Evolutionary conservation across 23 red algal genomes (phyloP).

Genomic region (Gracilaria caudata): DNA sequence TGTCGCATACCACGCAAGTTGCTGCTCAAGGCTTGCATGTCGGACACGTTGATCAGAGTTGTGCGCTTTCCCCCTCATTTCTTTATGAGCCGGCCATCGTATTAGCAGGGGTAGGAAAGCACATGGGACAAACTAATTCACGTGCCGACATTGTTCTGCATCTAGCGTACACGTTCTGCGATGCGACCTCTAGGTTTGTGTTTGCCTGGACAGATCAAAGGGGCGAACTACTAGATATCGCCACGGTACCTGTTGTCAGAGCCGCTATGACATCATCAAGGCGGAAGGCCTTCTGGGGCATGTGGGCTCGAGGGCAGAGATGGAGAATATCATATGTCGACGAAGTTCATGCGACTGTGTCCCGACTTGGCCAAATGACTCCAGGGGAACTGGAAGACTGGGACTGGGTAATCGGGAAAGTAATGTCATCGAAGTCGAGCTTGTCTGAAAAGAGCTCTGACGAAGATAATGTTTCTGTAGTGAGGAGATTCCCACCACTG

Average conservation of each 20-base stretch:
- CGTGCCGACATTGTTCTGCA: slow-evolving; percentile 51
- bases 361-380: slow-evolving; percentile 36
- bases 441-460: slow-evolving; percentile 30
- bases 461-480: slow-evolving; percentile 20
- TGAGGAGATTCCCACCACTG: slow-evolving; percentile 51
- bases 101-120: slow-evolving; percentile 64
- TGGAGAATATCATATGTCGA: slow-evolving; percentile 67
- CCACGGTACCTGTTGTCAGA: slow-evolving; percentile 40
- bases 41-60: slow-evolving; percentile 58
- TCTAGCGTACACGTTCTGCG: slow-evolving; percentile 52
- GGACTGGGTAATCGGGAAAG: slow-evolving; percentile 66
- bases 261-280: slow-evolving; percentile 23
- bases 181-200: slow-evolving; percentile 32
- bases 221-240: slow-evolving; percentile 58
- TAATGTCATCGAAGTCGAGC: slow-evolving; percentile 45
- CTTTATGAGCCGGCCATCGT: slow-evolving; percentile 65
- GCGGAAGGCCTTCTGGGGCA: slow-evolving; percentile 62
- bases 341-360: slow-evolving; percentile 53
- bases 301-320: slow-evolving; percentile 65
- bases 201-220: slow-evolving; percentile 68
- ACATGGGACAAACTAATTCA: slow-evolving; percentile 46
- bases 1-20: not conserved
- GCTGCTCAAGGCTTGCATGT: not conserved
- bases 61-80: slow-evolving; percentile 61
- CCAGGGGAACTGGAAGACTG: slow-evolving; percentile 50